Evolutionary conservation across 495 filamentous ascomycete species (phyloP), one percentile per base, ranked within the genome.

Genomic region (Pyrenopolyporus hunteri): DNA sequence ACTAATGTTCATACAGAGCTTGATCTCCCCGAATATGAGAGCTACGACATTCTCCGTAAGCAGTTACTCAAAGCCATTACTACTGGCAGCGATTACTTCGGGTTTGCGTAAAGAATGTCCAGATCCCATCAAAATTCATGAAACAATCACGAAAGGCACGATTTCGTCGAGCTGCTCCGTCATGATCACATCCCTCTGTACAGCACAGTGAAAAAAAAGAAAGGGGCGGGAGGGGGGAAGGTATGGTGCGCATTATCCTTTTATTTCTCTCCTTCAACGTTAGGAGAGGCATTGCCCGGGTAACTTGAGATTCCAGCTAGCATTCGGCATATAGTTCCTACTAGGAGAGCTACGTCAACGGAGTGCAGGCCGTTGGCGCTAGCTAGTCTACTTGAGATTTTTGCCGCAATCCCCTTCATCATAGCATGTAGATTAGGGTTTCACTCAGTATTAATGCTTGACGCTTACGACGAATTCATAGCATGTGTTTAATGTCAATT

Each of bases 21-120:
- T 71, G 94, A 99, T 80, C 86, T 99, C 61, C 94, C 94, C 57
- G 94, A 99, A 74, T 99, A 98, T 71, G 95, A 98, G 63, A 95
- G 85, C 71, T 99, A 99, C 71, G 94, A 99, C 60, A 81, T 82
- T 68, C 84, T 99, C 37, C 84, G 95, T 25, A 84, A 90, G 66
- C 90, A 93, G 63, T 76, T 98, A 45, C 88, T 95, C 73, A 97
- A 90, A 29, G 94, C 95, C 57, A 93, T 98, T 75, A 98, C 95
- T 3, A 85, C 92, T 53, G 94, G 94, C 32, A 92, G 90, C 78
- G 93, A 97, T 71, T 97, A 98, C 78, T 98, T 99, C 75, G 94
- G 95, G 47, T 98, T 99, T 75, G 94, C 95, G 68, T 98, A 84
- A 79, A 59, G 36, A 26, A 57, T 20, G n/a, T 29, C 43, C 16